Evolutionary conservation across 768 basidiomycete species (phyloP), one percentile per base, ranked within the genome.

Genomic region (Lactifluus echinatus): DNA sequence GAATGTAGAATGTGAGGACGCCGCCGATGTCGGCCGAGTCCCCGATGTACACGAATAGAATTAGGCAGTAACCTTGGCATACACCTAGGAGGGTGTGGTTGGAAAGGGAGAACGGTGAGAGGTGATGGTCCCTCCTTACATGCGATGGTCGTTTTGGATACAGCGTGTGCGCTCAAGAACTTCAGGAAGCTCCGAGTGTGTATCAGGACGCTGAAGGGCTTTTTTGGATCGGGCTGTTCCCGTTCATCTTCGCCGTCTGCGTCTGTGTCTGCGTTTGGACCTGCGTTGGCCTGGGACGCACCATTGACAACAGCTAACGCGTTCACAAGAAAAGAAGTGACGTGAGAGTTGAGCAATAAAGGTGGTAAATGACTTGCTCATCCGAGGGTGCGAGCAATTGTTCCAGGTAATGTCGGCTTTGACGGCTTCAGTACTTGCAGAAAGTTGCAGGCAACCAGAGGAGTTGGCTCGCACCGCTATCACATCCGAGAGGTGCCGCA

Each of bases 41-140:
- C 10, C 91, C 91, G 43, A 93, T 85, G 66, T 93, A 93, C 53
- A 93, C 89, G 61, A 93, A 93, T 50, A 93, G 77, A 63, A 93
- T 93, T 57, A 89, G 76, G 66, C 89, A 93, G 61, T 92, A 86
- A 56, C 82, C 77, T 62, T 84, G 82, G 66, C 91, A 93, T 49
- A 93, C 77, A 66, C 86, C 90, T 93, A 65, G 0, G 26, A 28
- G 24, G 17, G 19, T 10, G 10, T 33, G 29, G 8, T 52, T 29
- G 14, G 60, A 43, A 55, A 4, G 15, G 3, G 29, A 24, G 14
- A 21, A 17, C 2, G 14, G 8, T n/a, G 19, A 23, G 2, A 11
- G 39, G 14, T 0, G 29, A 28, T 49, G 59, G 8, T 40, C 33
- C n/a, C 24, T 17, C 74, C 87, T 44, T 63, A 90, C 91, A 88